These are phyloP conservation scores for Centella asiatica DNA, from an alignment of 129 eudicot species.

Conservation along the genomic window DNA sequence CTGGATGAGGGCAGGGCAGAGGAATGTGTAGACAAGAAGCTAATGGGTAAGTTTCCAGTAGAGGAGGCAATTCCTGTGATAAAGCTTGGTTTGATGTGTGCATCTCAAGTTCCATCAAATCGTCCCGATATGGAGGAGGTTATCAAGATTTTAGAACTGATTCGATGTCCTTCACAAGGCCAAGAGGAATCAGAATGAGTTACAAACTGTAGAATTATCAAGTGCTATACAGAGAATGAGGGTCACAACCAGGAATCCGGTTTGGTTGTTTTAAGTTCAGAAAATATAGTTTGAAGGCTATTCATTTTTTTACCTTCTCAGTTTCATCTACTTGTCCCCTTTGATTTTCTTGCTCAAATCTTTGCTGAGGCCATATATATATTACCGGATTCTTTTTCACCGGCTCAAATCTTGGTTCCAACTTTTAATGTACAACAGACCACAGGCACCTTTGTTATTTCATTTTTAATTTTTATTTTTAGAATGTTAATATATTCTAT, in stretches of 20 bases:
- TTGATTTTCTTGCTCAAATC: not conserved
- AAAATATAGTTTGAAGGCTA: not conserved
- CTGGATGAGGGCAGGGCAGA: conserved; percentile 61
- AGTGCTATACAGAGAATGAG: not conserved
- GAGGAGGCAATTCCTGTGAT: conserved; percentile 83
- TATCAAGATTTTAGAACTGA: conserved; percentile 71
- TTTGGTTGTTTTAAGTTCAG: not conserved
- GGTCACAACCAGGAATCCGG: conserved; percentile 24
- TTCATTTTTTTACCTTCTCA: not conserved
- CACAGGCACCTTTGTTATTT: not conserved
- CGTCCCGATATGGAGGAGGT: conserved; percentile 97
- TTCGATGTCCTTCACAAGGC: conserved; percentile 66
- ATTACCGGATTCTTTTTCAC: conserved; percentile 10
- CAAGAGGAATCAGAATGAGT: conserved; percentile 52
- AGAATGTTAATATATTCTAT: too few species aligned
- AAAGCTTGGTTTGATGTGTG: conserved; percentile 85
- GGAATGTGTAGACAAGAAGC: conserved; percentile 62
- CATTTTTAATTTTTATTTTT: too few species aligned
- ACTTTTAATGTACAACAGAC: not conserved
- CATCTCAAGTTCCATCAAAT: conserved; percentile 92
- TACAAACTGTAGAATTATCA: not conserved
- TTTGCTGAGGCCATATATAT: conserved; percentile 9
- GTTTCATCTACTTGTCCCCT: conserved; percentile 5
- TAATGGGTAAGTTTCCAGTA: conserved; percentile 39
- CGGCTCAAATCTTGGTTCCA: conserved; percentile 9